Evolutionary conservation across 2,329 filamentous ascomycete genomes (phyloP), one percentile per base, ranked within the genome.

Genomic region (Geosmithia putterillii): DNA sequence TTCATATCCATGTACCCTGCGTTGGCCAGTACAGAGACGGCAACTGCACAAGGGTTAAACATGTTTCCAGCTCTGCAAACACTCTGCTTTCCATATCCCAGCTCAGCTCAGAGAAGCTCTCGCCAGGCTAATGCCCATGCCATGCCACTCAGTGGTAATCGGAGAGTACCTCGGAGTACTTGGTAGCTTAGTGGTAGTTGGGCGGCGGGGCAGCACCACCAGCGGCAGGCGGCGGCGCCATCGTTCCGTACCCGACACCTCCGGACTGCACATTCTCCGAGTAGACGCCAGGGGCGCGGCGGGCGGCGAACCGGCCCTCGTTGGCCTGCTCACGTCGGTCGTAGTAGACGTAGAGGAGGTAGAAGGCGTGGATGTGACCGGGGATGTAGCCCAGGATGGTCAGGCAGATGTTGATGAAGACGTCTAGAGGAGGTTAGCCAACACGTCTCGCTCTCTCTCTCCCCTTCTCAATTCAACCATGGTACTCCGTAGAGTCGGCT

Each of bases 271-370:
- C 75, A 32, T 75, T 74, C 32, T 83, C 73, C 52, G 78, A 84
- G 58, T 82, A 89, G 17, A 89, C 74, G 22, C 82, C 82, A 0
- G 83, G 78, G 2, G 82, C 82, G 2, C 69, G 71, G 8, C 62
- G 55, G 4, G 68, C 64, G 18, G 71, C 64, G 46, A 70, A 69
- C 10, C 69, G 66, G 5, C 83, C 83, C 28, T 73, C 65, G 39
- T 69, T 63, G 2, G 72, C 70, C 57, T 80, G 74, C 51, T 86
- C 79, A 43, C 71, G 73, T 35, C 82, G 81, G 54, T 86, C 76
- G 60, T 82, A 90, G 66, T 89, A 94, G 48, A 94, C 70, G 58
- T 88, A 94, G 62, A 88, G 79, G 47, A 87, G 51, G 58, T 89
- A 92, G 60, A 89, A 88, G 38, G 84, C 84, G 57, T 88, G 81